Evolutionary conservation across 306 rosid species (phyloP).

Genomic region (Erythrophleum fordii): DNA sequence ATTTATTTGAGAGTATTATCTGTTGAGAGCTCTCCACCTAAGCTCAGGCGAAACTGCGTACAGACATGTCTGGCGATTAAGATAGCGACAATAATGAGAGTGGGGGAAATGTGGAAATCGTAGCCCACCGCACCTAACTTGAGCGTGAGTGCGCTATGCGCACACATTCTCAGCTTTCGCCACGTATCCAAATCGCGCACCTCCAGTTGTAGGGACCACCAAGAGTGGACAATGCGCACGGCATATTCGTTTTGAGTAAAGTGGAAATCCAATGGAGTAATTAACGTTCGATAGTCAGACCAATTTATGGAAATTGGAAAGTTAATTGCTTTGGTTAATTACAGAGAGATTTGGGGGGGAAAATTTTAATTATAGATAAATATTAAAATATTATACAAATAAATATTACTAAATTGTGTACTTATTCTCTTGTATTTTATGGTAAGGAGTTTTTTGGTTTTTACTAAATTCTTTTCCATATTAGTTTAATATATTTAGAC

Average conservation of each 20-base stretch:
- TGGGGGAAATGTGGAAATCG: neutral
- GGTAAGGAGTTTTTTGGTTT: neutral
- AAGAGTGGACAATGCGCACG: neutral
- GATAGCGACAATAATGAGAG: conserved; percentile 15
- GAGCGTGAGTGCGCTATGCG: neutral
- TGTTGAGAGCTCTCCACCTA: conserved; percentile 13
- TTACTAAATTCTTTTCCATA: neutral
- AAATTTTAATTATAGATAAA: no score
- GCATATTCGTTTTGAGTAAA: neutral
- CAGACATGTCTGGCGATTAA: neutral
- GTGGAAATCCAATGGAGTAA: neutral
- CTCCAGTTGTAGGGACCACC: neutral
- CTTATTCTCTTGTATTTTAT: neutral
- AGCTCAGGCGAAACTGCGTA: neutral
- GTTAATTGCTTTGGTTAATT: neutral
- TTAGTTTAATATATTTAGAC: neutral
- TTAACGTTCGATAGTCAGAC: neutral
- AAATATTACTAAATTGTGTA: neutral
- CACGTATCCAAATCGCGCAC: neutral
- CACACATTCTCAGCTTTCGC: neutral
- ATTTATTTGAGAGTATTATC: neutral
- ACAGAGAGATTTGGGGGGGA: neutral
- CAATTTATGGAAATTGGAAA: neutral
- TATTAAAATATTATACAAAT: no score
- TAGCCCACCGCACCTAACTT: neutral